Percentiles rank a stretch among this genome's conserved stretches.
Conservation (phyloP, 1,284 basidiomycete genomes). For the Marasmius tenuissimus region DNA sequence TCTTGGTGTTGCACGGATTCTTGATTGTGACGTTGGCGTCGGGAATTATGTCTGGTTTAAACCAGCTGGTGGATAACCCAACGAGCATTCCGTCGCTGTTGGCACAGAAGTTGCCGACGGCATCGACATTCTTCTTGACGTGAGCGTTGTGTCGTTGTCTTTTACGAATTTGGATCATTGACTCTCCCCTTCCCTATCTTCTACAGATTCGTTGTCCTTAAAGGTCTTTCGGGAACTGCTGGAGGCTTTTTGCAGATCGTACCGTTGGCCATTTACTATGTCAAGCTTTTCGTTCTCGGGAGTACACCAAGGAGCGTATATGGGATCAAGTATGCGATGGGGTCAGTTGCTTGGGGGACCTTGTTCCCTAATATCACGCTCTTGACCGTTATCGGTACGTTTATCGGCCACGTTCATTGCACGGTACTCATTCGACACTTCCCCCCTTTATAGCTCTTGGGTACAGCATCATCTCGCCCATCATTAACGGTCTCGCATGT, state of each 20-base stretch:
- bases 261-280: slow-evolving; percentile 78
- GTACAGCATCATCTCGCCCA: slow-evolving; percentile 91
- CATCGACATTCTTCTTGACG: slow-evolving; percentile 94
- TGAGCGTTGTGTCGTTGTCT: slow-evolving; percentile 36
- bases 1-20: slow-evolving; percentile 93
- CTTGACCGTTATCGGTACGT: slow-evolving; percentile 75
- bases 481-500: slow-evolving; percentile 90
- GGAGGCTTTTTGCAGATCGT: slow-evolving; percentile 82
- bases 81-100: slow-evolving; percentile 64
- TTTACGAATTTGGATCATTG: neutral
- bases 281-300: slow-evolving; percentile 82
- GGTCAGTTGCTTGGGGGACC: slow-evolving; percentile 82
- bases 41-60: slow-evolving; percentile 75
- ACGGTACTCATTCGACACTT: neutral
- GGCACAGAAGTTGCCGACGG: slow-evolving; percentile 75
- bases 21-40: slow-evolving; percentile 82
- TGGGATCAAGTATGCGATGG: slow-evolving; percentile 71
- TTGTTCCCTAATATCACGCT: slow-evolving; percentile 79
- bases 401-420: too few species aligned
- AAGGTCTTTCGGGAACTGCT: slow-evolving; percentile 76
- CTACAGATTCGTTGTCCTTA: slow-evolving; percentile 60
- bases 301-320: slow-evolving; percentile 89
- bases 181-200: neutral
- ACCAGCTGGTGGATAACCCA: slow-evolving; percentile 62
- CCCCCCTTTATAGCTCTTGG: slow-evolving; percentile 47